phyloP scores from a whole-genome alignment of 257 asterid genomes.

The Capsicum baccatum region DNA sequence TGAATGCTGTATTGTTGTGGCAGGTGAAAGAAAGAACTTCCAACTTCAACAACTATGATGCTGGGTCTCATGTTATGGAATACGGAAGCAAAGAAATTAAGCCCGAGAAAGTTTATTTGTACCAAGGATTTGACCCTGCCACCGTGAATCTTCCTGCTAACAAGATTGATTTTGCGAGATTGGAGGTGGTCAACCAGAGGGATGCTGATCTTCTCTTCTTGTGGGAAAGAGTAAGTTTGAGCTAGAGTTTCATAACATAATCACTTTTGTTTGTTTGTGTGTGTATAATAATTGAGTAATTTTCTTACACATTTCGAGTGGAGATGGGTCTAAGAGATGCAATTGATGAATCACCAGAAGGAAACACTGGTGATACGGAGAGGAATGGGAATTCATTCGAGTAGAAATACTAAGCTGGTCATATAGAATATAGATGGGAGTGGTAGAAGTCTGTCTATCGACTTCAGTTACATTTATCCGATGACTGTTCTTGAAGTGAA shows the following conservation, averaged over 20 bases:
- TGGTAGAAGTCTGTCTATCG: background rate
- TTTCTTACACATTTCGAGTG: background rate
- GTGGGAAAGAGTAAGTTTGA: conserved; percentile 70
- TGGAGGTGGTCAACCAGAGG: conserved; percentile 79
- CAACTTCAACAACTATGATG: conserved; percentile 52
- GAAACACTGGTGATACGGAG: no score
- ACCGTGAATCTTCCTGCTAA: conserved; percentile 68
- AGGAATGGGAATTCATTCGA: no score
- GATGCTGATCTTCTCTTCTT: conserved; percentile 76
- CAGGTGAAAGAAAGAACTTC: conserved; percentile 91
- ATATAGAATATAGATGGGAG: background rate
- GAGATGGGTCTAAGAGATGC: no score
- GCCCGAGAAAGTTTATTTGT: conserved; percentile 65
- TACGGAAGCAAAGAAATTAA: conserved; percentile 74
- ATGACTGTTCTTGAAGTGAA: background rate
- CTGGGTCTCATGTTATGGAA: conserved; percentile 95
- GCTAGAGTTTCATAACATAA: background rate
- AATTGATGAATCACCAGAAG: no score
- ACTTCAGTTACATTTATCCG: background rate
- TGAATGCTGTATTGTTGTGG: background rate
- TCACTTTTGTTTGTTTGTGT: background rate
- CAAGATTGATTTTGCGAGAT: conserved; percentile 29
- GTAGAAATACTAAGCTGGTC: background rate
- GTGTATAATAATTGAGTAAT: background rate
- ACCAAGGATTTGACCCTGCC: conserved; percentile 84